Evolutionary conservation across 2,329 filamentous ascomycete species (phyloP), one percentile per base, ranked within the genome.

Genomic region (Colletotrichum brevisporum): DNA sequence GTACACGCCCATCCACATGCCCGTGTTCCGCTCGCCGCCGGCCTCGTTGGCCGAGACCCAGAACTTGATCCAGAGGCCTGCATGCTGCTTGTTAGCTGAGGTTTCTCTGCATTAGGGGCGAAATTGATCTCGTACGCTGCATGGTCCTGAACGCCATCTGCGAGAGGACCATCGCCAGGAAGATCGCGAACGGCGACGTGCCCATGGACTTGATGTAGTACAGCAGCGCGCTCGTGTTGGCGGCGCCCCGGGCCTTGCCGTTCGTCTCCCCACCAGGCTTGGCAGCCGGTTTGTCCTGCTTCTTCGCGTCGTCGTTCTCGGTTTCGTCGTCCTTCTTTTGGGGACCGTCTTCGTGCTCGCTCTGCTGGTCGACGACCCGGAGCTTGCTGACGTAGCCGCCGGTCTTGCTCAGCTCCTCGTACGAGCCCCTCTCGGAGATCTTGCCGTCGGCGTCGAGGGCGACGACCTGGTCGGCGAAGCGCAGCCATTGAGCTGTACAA

Each of bases 201-300:
- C 65, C 60, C 60, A 68, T 64, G 0, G 65, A 68, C 48, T 36
- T 64, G 21, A 68, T 50, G 27, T 68, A 68, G 16, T 64, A 68
- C 53, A 58, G 5, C 3, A 68, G 6, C 15, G 65, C 45, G 41
- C 53, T 43, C 16, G 65, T 67, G 6, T 67, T 63, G 15, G 65
- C 52, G 0, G 53, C 52, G 5, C 65, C 48, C 0, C 52, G 54
- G 10, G 24, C 9, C 18, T 27, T 43, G 16, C 21, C 2, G 1
- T 41, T 57, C 5, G 18, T n/a, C 0, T 0, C 15, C 2, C 31
- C 18, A 6, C 47, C 24, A 2, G 52, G 10, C n/a, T 55, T 43
- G 0, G 43, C 24, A 15, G 16, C 36, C 2, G 2, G 2, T 0
- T 57, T 48, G 8, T 26, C 31, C 5, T 16, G 39, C 27, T 6